Conservation (phyloP, 768 basidiomycete genomes). For the Hericium coralloides region DNA sequence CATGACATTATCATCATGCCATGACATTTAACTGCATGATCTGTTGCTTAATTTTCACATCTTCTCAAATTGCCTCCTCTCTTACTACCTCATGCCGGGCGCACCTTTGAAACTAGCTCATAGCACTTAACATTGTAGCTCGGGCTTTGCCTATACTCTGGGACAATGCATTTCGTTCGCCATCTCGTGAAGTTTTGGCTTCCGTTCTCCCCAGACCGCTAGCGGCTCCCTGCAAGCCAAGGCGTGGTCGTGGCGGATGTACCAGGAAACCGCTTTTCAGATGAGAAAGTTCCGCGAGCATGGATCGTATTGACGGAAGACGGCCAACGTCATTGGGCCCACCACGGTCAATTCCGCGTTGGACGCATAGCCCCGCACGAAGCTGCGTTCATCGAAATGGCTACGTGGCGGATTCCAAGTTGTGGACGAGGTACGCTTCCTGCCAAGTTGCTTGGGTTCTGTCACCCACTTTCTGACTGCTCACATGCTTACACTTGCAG, state of each 20-base stretch:
- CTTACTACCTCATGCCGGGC: too few species aligned
- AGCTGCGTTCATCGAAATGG: slow-evolving; percentile 71
- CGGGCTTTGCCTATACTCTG: too few species aligned
- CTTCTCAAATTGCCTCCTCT: too few species aligned
- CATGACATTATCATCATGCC: too few species aligned
- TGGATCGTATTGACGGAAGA: slow-evolving; percentile 61
- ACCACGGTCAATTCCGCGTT: slow-evolving; percentile 34
- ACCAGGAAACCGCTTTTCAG: slow-evolving; percentile 54
- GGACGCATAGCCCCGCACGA: slow-evolving; percentile 50
- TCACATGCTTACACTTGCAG: slow-evolving; percentile 22
- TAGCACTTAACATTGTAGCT: too few species aligned
- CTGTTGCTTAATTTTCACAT: too few species aligned
- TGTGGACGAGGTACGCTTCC: slow-evolving; percentile 44
- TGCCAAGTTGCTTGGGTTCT: neutral
- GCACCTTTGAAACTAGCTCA: too few species aligned
- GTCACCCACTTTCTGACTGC: neutral
- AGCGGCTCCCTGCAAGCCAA: too few species aligned
- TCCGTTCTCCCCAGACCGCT: too few species aligned
- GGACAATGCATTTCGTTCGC: too few species aligned
- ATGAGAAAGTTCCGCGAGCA: slow-evolving; percentile 70
- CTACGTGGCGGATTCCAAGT: slow-evolving; percentile 63
- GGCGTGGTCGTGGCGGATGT: slow-evolving; percentile 68
- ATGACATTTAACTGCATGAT: too few species aligned
- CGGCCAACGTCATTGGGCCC: slow-evolving; percentile 42
- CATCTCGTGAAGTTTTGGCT: too few species aligned